phyloP scores from a whole-genome alignment of 129 eudicot genomes.

The Erigeron canadensis region DNA sequence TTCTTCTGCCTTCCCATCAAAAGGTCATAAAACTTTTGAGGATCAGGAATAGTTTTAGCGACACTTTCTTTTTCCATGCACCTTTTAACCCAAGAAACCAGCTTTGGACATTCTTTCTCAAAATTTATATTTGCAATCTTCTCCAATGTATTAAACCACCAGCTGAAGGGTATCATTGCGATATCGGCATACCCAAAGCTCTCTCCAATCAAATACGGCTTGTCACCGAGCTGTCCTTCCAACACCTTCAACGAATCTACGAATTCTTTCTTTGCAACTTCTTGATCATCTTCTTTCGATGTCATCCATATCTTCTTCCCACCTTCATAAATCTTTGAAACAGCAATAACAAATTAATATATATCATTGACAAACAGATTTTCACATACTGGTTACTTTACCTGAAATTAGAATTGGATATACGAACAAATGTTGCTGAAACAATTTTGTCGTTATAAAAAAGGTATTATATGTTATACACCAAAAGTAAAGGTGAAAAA shows the following conservation, averaged over 20 bases:
- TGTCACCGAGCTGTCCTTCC: constrained; percentile 27
- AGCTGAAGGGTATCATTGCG: constrained; percentile 7
- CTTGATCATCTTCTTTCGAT: constrained; percentile 20
- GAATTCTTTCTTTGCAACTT: constrained; percentile 22
- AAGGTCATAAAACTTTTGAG: constrained; percentile 15
- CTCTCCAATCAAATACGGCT: constrained; percentile 28
- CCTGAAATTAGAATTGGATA: too few relatives aligned
- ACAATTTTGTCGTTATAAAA: too few relatives aligned
- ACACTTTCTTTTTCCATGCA: constrained; percentile 31
- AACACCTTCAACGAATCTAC: constrained; percentile 24
- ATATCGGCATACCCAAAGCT: constrained; percentile 34
- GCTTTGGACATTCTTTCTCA: constrained; percentile 29
- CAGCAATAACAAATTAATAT: too few relatives aligned
- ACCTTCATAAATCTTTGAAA: not conserved
- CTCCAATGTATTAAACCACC: constrained; percentile 26
- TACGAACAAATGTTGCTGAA: too few relatives aligned
- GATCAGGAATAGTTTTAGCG: constrained; percentile 22
- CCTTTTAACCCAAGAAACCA: constrained; percentile 32
- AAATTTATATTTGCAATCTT: constrained; percentile 14
- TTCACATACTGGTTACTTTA: too few relatives aligned
- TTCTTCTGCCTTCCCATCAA: too few relatives aligned
- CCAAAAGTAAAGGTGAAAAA: too few relatives aligned
- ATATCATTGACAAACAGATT: too few relatives aligned
- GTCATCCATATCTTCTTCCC: constrained; percentile 10
- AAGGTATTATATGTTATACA: too few relatives aligned